These are phyloP conservation scores for Fusarium sp. DNA, from an alignment of 2,329 filamentous ascomycete genomes.

Conservation along the genomic window DNA sequence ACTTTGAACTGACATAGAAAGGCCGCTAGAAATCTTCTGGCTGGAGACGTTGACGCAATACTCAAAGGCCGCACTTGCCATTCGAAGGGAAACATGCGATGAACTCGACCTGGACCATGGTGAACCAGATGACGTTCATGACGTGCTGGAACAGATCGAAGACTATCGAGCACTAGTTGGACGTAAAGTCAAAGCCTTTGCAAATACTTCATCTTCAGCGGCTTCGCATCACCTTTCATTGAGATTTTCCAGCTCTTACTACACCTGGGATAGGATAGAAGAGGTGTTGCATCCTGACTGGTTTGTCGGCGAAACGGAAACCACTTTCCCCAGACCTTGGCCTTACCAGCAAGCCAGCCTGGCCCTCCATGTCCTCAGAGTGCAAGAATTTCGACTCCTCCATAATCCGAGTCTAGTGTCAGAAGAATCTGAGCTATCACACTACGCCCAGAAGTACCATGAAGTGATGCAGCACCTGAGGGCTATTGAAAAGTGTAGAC, in stretches of 20 bases:
- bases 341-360: not conserved
- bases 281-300: too few relatives aligned
- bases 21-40: not conserved
- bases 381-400: not conserved
- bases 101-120: rapidly evolving
- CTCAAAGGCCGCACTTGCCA: not conserved
- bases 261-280: too few relatives aligned
- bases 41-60: not conserved
- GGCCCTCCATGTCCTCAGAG: not conserved
- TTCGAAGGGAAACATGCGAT: rapidly evolving
- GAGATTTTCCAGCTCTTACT: rapidly evolving
- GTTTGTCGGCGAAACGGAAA: not conserved
- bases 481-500: too few relatives aligned
- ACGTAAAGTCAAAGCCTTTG: not conserved
- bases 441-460: not conserved
- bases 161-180: not conserved
- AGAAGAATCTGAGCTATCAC: not conserved
- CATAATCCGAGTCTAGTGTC: rapidly evolving
- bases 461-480: not conserved
- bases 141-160: rapidly evolving
- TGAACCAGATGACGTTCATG: rapidly evolving
- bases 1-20: rapidly evolving
- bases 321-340: not conserved
- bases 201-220: not conserved
- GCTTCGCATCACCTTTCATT: not conserved